Base-by-base conservation (phyloP, 345 rosid species). In the Citropsis articulata region DNA sequence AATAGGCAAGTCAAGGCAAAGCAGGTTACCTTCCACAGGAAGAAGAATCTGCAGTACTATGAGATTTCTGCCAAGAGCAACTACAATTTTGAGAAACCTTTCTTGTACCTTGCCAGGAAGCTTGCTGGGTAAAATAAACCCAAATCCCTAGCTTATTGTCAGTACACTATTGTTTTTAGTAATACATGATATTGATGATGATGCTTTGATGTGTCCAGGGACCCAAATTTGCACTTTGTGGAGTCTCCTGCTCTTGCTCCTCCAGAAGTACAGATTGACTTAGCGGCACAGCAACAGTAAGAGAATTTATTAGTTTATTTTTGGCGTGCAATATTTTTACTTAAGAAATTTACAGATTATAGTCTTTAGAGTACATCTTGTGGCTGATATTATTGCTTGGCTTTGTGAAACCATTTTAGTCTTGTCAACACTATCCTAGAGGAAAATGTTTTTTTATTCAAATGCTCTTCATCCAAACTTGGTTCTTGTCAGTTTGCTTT, bases 1-100 rank as follows among this genome's bases (percentile, higher is more conserved):
- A 94, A 91, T 80, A 91, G 98, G 93, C 98, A 91, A 75, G 98
- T 94, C 9, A 93, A 94, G 88, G 97, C 98, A 3, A 93, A 94
- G 81, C 95, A 93, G 78, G 97, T 93, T 1, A 94, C 97, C 0
- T 93, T 91, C 89, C 97, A 93, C 91, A 88, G 97, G 90, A 91
- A 94, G 93, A 94, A 92, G 89, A 92, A 92, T 78, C 88, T 94
- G 2, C 97, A 91, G 75, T 94, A 94, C 86, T 94, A 94, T 56
- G 97, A 94, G 78, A 94, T 94, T 4, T 94, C 98, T 1, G 98
- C 98, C 10, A 94, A 94, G 91, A 94, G 97, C 66, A 94, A 94
- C 85, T 93, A 93, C 85, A 94, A 93, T 62, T 93, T 94, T 13
- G 98, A 93, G 92, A 93, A 94, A 78, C 98, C 98, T 5, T 94